A percentile compares a stretch with the other conserved stretches of the same genome.
phyloP scores from a whole-genome alignment of 1,284 basidiomycete species.

The Chalciporus sp. region DNA sequence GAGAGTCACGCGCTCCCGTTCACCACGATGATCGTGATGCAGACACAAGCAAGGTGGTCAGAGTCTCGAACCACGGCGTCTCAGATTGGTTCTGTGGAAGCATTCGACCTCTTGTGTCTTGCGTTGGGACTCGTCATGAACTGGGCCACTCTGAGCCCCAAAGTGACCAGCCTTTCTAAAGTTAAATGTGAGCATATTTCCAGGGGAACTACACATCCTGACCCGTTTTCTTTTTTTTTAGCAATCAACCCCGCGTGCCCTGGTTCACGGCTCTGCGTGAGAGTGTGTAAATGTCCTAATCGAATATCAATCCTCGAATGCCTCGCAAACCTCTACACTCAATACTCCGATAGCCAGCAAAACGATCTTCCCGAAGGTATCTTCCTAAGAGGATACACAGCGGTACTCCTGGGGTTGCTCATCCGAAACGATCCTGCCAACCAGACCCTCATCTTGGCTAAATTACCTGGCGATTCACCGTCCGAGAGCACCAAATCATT shows the following conservation, averaged over 20 bases:
- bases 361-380: conserved; percentile 37
- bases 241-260: conserved; percentile 53
- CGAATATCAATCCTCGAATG: conserved; percentile 43
- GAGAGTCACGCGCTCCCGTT: conserved; percentile 47
- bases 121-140: conserved; percentile 72
- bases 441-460: conserved; percentile 45
- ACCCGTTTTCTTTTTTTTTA: conserved; percentile 23
- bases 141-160: conserved; percentile 58
- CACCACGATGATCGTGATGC: conserved; percentile 47
- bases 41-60: conserved; percentile 35
- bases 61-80: conserved; percentile 10
- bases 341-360: conserved; percentile 22
- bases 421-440: conserved; percentile 51
- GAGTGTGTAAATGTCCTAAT: conserved; percentile 49
- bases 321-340: conserved; percentile 17
- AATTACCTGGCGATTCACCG: conserved; percentile 40
- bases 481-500: conserved; percentile 47
- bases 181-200: conserved; percentile 45
- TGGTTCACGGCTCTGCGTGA: conserved; percentile 46
- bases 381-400: conserved; percentile 68
- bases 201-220: background rate
- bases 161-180: conserved; percentile 47
- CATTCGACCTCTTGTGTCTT: conserved; percentile 68
- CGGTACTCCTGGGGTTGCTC: conserved; percentile 72
- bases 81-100: conserved; percentile 34